Evolutionary conservation across 768 basidiomycete genomes (phyloP).

Genomic region (Ephemerocybe angulata): DNA sequence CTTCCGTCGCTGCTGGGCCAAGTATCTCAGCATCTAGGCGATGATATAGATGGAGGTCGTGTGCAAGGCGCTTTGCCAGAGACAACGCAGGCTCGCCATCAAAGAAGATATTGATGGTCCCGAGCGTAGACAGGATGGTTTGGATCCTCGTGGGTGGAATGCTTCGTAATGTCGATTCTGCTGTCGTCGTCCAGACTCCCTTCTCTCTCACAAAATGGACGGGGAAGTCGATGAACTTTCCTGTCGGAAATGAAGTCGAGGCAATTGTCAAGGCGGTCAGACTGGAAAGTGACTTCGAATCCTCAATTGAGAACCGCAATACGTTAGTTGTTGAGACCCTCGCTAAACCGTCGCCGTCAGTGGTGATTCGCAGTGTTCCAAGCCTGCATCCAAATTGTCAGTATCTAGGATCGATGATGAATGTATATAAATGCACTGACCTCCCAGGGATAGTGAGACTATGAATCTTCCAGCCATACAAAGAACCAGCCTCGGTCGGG

Average conservation of each 20-base stretch:
- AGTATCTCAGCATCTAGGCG: conserved; percentile 65
- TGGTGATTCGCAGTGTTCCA: background rate
- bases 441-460: conserved; percentile 62
- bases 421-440: conserved; percentile 44
- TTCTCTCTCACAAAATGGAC: conserved; percentile 2
- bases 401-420: background rate
- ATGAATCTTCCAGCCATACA: conserved; percentile 68
- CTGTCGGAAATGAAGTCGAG: background rate
- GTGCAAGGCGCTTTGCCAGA: conserved; percentile 62
- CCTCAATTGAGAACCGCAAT: conserved; percentile 10
- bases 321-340: conserved; percentile 12
- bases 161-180: background rate
- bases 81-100: conserved; percentile 35
- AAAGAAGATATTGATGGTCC: conserved; percentile 56
- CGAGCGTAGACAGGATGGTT: conserved; percentile 52
- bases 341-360: background rate
- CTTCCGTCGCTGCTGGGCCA: conserved; percentile 20
- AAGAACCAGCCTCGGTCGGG: conserved; percentile 64
- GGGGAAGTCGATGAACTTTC: background rate
- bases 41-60: conserved; percentile 66
- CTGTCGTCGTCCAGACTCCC: conserved; percentile 8
- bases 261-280: background rate
- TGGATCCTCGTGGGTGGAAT: conserved; percentile 55
- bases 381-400: background rate
- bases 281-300: background rate